Base-by-base conservation (phyloP, 805 yeast genomes). In the Komagataella mondaviorum region DNA sequence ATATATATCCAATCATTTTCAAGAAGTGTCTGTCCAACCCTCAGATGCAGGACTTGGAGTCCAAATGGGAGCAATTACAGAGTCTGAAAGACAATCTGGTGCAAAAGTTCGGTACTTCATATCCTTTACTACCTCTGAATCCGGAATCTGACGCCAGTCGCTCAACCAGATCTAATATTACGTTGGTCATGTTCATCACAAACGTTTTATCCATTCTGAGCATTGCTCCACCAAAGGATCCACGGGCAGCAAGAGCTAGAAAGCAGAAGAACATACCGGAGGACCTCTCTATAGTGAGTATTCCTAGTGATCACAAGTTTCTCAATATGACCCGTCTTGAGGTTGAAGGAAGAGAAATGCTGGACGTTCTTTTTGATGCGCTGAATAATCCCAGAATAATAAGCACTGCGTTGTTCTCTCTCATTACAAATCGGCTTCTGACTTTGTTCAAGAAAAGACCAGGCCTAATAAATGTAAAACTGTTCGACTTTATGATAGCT, bases 151-250 rank as follows among this genome's bases (percentile, higher is more conserved):
- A 78, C 56, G 57, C 65, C 30, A 59, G 69, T 43, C 73, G 81
- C 62, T 75, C 80, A 48, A 64, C 80, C 44, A 80, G 84, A 12
- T 69, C 81, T 48, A 80, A 77, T 63, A 67, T 85, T n/a, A 82
- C 90, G 24, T 71, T 84, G n/a, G 69, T 83, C 50, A 87, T 85
- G 64, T 80, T 90, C 53, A 76, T 88, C 8, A 79, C 79, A n/a
- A 74, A 74, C 51, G 65, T 82, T 4, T 71, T 82, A 12, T 69
- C 72, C 43, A 73, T 77, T 1, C 88, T 83, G 53, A 65, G 80
- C 3, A 70, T 76, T 3, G 65, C 73, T 2, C 72, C 79, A n/a
- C 68, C 71, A 44, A 58, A 56, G 44, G 60, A 52, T 53, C 63
- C 56, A 48, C 53, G 58, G 54, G 55, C 39, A 55, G 58, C 48